A percentile compares a stretch with the other conserved stretches of the same genome.
These are phyloP conservation scores for Glonium stellatum DNA, from an alignment of 495 filamentous ascomycete genomes.

Conservation along the genomic window DNA sequence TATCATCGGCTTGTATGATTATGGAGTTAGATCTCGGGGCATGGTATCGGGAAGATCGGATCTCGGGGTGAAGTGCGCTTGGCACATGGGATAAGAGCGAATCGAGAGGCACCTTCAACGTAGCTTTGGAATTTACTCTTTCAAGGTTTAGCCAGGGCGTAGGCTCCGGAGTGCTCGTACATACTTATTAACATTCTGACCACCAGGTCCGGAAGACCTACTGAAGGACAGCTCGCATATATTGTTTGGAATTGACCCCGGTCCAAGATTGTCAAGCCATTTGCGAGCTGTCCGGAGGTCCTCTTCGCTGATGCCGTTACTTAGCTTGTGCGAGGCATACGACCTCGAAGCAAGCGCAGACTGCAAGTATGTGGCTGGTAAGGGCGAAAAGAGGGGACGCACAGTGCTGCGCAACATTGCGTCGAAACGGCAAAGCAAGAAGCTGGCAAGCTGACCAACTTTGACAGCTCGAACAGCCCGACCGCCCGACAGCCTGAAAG, in stretches of 20 bases:
- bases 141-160: constrained; percentile 6
- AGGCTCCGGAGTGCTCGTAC: constrained; percentile 24
- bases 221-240: constrained; percentile 65
- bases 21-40: constrained; percentile 54
- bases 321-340: not conserved
- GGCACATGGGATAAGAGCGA: constrained; percentile 60
- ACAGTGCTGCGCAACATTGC: constrained; percentile 2
- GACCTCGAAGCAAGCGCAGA: not conserved
- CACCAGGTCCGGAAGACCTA: constrained; percentile 85
- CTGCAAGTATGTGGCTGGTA: not conserved
- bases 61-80: constrained; percentile 52
- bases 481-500: too few species aligned
- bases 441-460: too few species aligned
- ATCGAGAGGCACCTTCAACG: constrained; percentile 54
- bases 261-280: constrained; percentile 65
- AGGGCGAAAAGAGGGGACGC: constrained; percentile 5
- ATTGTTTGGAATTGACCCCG: constrained; percentile 56
- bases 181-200: constrained; percentile 96
- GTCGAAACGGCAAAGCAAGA: not conserved
- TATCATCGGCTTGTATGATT: constrained; percentile 62
- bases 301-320: constrained; percentile 37
- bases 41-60: constrained; percentile 65
- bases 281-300: constrained; percentile 62
- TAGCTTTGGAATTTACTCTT: constrained; percentile 92
- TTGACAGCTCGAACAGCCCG: too few species aligned